These are phyloP conservation scores for Cercospora zeina DNA, from an alignment of 2,329 filamentous ascomycete species.

Conservation along the genomic window DNA sequence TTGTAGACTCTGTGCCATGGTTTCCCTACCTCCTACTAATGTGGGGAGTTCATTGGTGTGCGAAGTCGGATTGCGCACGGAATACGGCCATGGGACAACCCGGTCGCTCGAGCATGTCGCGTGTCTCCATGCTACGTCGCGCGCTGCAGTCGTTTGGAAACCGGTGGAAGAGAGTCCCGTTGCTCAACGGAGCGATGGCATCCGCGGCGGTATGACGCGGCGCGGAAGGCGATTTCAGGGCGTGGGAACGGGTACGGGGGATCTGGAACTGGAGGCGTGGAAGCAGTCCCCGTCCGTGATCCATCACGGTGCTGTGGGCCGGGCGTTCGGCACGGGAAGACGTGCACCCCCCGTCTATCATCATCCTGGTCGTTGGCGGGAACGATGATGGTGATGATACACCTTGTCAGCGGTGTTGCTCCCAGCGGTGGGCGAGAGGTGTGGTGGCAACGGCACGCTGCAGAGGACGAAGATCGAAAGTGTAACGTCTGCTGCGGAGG, in stretches of 20 bases:
- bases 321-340: neutral
- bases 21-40: neutral
- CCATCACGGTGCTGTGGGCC: neutral
- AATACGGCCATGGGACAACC: neutral
- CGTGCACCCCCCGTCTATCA: neutral
- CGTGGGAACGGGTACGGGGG: neutral
- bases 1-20: neutral
- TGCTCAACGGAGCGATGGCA: neutral
- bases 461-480: neutral
- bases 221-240: neutral
- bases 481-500: neutral
- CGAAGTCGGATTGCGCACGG: neutral
- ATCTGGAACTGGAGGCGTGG: neutral
- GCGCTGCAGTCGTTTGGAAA: neutral
- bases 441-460: neutral
- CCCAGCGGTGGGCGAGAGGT: neutral
- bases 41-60: neutral
- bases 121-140: neutral
- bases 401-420: too few species aligned
- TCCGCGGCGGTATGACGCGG: too few species aligned
- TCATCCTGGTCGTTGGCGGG: neutral
- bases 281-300: neutral
- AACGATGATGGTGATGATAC: neutral
- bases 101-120: neutral
- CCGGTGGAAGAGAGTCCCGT: neutral